A percentile compares a stretch with the other conserved stretches of the same genome.
Conservation (phyloP, 208 protist species). For the Kentomonas sorsogonicus region DNA sequence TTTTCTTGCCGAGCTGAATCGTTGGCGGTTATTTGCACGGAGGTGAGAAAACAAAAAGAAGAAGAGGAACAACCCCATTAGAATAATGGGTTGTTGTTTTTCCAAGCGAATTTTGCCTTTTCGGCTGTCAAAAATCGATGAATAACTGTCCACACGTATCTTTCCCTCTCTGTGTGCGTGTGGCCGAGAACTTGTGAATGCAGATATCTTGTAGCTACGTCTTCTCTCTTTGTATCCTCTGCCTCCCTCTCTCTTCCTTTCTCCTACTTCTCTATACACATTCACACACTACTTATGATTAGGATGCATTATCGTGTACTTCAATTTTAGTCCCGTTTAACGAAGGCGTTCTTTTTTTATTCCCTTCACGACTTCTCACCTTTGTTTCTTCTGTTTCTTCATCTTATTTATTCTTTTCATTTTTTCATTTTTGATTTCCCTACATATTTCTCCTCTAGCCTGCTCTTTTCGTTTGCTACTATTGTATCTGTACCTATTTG, state of each 20-base stretch:
- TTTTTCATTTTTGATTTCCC: neutral
- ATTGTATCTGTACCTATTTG: conserved; percentile 7
- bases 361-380: neutral
- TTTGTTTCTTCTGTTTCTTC: conserved; percentile 1
- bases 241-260: conserved; percentile 4
- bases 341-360: conserved; percentile 4
- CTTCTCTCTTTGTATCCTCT: conserved; percentile 15
- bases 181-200: no score
- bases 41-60: no score
- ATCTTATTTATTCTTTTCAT: conserved; percentile 10
- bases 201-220: no score
- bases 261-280: conserved; percentile 5
- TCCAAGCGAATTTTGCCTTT: no score
- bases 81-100: no score
- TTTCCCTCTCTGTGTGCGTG: no score
- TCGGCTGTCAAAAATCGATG: no score
- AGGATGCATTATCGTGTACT: conserved; percentile 5
- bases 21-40: no score
- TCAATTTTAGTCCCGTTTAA: neutral
- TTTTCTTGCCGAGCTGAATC: no score
- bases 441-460: neutral
- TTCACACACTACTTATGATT: no score
- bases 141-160: no score
- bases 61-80: no score
- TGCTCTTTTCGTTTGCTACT: conserved; percentile 8